Evolutionary conservation across 2,329 filamentous ascomycete species (phyloP).

Genomic region (Didymellaceae sp.): DNA sequence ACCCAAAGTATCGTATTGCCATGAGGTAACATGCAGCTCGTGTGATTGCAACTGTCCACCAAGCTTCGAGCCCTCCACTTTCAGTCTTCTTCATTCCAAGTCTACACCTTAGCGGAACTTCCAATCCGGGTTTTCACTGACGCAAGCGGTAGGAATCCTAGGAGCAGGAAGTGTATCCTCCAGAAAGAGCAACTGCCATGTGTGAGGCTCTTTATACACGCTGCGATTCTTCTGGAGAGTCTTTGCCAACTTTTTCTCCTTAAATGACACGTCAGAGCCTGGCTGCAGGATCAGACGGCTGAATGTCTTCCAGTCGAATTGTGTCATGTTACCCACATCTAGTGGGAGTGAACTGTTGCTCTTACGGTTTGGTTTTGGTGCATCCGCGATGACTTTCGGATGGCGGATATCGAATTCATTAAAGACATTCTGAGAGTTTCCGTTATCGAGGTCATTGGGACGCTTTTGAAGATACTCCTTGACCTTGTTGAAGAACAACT

Average conservation of each 20-base stretch:
- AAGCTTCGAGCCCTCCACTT: too few relatives aligned
- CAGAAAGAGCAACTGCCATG: slow-evolving; percentile 20
- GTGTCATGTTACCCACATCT: slow-evolving; percentile 5
- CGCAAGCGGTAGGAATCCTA: background rate
- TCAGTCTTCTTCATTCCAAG: background rate
- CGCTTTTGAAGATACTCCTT: slow-evolving; percentile 5
- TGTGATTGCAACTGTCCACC: too few relatives aligned
- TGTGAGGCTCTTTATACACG: slow-evolving; percentile 15
- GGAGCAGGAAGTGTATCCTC: slow-evolving; percentile 8
- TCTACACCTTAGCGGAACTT: background rate
- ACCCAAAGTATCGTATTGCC: too few relatives aligned
- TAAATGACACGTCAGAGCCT: background rate
- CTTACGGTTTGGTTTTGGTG: background rate
- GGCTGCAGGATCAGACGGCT: slow-evolving; percentile 16
- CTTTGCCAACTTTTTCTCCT: slow-evolving; percentile 16
- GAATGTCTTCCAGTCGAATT: slow-evolving; percentile 18
- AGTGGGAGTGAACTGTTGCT: slow-evolving; percentile 5
- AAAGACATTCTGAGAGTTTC: background rate
- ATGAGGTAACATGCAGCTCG: too few relatives aligned
- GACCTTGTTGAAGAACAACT: background rate
- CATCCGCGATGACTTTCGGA: slow-evolving; percentile 8
- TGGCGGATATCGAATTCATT: slow-evolving; percentile 13
- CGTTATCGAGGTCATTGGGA: slow-evolving; percentile 11
- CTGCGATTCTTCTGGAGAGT: slow-evolving; percentile 10
- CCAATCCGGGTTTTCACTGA: slow-evolving; percentile 19